A percentile compares a stretch with the other conserved stretches of the same genome.
These are phyloP conservation scores for Glycine soja DNA, from an alignment of 306 rosid genomes.

Conservation along the genomic window DNA sequence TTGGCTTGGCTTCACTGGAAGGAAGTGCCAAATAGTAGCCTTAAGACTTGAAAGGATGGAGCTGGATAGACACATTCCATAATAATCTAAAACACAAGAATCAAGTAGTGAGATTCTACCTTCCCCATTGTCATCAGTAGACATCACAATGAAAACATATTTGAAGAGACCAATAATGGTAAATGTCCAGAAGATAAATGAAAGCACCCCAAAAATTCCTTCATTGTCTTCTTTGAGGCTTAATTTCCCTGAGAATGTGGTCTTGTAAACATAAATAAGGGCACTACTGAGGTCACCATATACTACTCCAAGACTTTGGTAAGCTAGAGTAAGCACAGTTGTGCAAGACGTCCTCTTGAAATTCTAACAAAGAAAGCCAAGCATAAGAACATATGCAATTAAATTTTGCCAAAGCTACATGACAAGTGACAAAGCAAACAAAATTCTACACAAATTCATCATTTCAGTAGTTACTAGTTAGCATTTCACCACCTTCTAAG, in stretches of 20 bases:
- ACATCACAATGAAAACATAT: conserved; percentile 69
- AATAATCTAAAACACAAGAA: background rate
- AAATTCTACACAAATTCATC: conserved; percentile 13
- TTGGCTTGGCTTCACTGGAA: too few relatives aligned
- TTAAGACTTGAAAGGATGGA: too few relatives aligned
- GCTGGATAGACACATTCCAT: too few relatives aligned
- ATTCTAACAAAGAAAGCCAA: conserved; percentile 53
- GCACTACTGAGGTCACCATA: conserved; percentile 82
- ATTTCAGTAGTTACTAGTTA: background rate
- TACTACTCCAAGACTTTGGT: conserved; percentile 84
- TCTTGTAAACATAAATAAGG: conserved; percentile 80
- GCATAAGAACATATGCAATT: conserved; percentile 10
- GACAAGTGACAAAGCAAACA: background rate
- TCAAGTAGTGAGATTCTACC: conserved; percentile 50
- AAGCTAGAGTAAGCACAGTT: conserved; percentile 68
- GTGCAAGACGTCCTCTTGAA: conserved; percentile 56
- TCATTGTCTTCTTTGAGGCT: conserved; percentile 71
- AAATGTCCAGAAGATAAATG: conserved; percentile 80
- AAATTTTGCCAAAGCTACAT: background rate
- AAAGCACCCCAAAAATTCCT: conserved; percentile 76
- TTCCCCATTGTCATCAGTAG: conserved; percentile 84
- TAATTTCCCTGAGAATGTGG: conserved; percentile 77
- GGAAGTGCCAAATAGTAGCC: too few relatives aligned
- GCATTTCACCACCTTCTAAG: too few relatives aligned
- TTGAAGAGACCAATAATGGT: conserved; percentile 74